Evolutionary conservation across 768 basidiomycete genomes (phyloP).

Genomic region (Lactifluus piperatus): DNA sequence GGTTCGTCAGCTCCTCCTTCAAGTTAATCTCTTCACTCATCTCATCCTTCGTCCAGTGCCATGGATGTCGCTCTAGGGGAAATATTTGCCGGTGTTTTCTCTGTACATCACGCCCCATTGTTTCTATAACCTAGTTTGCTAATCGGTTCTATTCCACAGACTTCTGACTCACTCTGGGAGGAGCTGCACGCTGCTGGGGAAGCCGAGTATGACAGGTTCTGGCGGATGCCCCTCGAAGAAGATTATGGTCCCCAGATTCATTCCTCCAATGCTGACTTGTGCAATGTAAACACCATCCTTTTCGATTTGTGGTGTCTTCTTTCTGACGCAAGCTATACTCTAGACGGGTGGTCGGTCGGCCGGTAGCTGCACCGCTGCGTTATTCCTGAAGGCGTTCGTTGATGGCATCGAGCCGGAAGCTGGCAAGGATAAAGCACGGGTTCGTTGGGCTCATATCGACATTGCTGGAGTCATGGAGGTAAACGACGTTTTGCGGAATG

Average conservation of each 20-base stretch:
- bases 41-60: conserved; percentile 39
- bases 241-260: conserved; percentile 72
- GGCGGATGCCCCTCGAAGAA: conserved; percentile 85
- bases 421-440: conserved; percentile 37
- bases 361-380: conserved; percentile 72
- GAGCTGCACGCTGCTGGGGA: conserved; percentile 61
- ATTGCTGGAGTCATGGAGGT: conserved; percentile 77
- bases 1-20: conserved; percentile 33
- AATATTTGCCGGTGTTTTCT: conserved; percentile 69
- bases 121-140: not conserved
- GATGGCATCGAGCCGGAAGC: conserved; percentile 60
- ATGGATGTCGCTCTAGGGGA: conserved; percentile 69
- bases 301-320: not conserved
- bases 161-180: conserved; percentile 67
- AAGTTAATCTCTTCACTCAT: not conserved
- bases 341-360: conserved; percentile 66
- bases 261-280: conserved; percentile 71
- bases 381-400: conserved; percentile 81
- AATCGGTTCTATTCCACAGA: conserved; percentile 30
- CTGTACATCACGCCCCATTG: conserved; percentile 34
- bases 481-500: conserved; percentile 14
- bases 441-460: conserved; percentile 85
- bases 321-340: not conserved
- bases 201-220: conserved; percentile 73
- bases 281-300: conserved; percentile 45